A percentile compares a stretch with the other conserved stretches of the same genome.
Conservation (phyloP, 202 grass and related monocot genomes). For the Schoenoplectus tabernaemontani region DNA sequence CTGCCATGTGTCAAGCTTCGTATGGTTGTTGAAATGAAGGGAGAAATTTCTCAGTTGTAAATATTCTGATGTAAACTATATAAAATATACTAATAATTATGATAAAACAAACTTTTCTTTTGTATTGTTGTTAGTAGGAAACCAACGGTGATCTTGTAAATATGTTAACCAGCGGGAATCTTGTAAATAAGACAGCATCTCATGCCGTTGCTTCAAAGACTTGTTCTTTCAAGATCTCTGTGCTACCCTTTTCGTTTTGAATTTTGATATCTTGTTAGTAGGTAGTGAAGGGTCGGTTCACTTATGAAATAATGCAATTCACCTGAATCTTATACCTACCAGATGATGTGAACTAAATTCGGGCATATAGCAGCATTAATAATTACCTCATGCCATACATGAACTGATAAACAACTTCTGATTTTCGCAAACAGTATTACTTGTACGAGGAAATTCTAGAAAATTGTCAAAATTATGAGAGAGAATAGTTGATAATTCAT, state of each 20-base stretch:
- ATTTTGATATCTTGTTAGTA: too few species aligned
- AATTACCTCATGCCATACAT: background rate
- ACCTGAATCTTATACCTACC: too few species aligned
- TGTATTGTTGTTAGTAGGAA: constrained; percentile 3
- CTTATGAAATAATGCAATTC: too few species aligned
- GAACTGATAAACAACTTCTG: background rate
- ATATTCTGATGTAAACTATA: constrained; percentile 45
- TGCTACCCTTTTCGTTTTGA: background rate
- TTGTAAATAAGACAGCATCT: constrained; percentile 37
- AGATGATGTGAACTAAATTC: too few species aligned
- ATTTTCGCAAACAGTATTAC: background rate
- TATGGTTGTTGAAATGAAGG: constrained; percentile 89
- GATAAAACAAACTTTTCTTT: background rate
- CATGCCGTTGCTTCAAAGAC: constrained; percentile 7
- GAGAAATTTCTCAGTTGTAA: constrained; percentile 64
- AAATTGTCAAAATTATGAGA: background rate
- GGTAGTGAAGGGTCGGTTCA: too few species aligned
- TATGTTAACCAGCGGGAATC: constrained; percentile 24
- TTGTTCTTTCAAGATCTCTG: constrained; percentile 19
- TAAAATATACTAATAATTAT: constrained; percentile 21
- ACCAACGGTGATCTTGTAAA: constrained; percentile 15
- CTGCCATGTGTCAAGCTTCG: constrained; percentile 28
- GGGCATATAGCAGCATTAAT: too few species aligned
- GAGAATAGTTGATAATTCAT: background rate
- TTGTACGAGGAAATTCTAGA: background rate